Base-by-base conservation (phyloP, 2,329 filamentous ascomycete species). In the Orbilia brochopaga region DNA sequence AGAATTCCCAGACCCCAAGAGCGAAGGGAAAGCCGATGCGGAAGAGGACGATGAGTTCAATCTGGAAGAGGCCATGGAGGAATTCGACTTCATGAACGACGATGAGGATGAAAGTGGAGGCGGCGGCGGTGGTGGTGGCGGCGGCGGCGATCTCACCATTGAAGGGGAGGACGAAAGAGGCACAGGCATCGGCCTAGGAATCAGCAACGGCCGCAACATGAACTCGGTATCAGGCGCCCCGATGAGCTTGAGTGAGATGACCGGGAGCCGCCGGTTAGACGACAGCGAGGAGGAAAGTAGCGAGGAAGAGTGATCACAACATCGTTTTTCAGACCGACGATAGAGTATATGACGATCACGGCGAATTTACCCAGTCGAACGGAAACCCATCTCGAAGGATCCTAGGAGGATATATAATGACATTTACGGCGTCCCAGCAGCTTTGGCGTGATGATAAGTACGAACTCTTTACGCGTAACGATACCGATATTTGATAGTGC, bases 201-300 rank as follows among this genome's bases (percentile, higher is more conserved):
- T 70, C 11, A 57, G 52, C 17, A 59, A 63, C 17, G 17, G 17
- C 19, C 27, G 60, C 3, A 44, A 19, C 27, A 32, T 32, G 4
- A 32, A 32, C 27, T 32, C 27, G 19, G 17, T 44, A 15, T 50
- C 37, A 0, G 59, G 35, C 0, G 54, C 19, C 15, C 66, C 66
- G 6, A 24, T 64, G 37, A 70, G 66, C 30, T 50, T 70, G n/a
- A 64, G 48, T 27, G 56, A 53, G 6, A 64, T 64, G 30, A 32
- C 44, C 15, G 66, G 59, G 10, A 55, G 58, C 24, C 27, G 27
- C 37, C 53, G 35, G 19, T 53, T 44, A 23, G 58, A 69, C n/a
- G 66, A 70, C 50, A 64, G 59, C n/a, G 59, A 64, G 13, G 66
- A 64, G 40, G 65, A 69, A 44, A 70, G 65, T 23, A 70, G 66